Conservation (phyloP, 2,329 filamentous ascomycete species). For the Arthrobotrys pseudoclavata region DNA sequence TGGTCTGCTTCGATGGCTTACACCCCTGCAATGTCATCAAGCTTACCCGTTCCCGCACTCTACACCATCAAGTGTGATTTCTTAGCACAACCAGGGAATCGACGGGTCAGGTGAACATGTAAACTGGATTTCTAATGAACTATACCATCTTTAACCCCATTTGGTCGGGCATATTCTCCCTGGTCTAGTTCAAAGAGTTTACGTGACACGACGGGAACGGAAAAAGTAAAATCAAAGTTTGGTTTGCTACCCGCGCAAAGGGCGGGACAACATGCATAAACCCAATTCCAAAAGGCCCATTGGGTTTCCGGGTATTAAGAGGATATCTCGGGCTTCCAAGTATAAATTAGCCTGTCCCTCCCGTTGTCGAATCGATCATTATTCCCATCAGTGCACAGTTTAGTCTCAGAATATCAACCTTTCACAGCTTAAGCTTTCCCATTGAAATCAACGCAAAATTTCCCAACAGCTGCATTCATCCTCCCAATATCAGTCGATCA, state of each 20-base stretch:
- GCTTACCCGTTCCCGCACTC: neutral
- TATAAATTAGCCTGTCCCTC: constrained; percentile 15
- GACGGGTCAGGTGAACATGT: neutral
- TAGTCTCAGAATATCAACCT: neutral
- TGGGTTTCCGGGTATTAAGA: neutral
- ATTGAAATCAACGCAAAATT: constrained; percentile 23
- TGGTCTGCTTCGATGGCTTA: neutral
- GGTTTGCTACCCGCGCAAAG: neutral
- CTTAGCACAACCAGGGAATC: neutral
- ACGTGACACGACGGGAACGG: neutral
- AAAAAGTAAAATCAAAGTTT: neutral
- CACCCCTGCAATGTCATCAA: constrained; percentile 1
- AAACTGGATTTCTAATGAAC: constrained; percentile 14
- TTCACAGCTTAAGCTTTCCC: neutral
- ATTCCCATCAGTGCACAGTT: constrained; percentile 7
- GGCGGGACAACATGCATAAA: neutral
- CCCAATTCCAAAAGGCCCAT: constrained; percentile 7
- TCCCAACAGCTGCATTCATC: neutral
- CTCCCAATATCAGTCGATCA: too few species aligned
- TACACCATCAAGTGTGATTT: neutral
- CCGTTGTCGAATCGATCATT: neutral
- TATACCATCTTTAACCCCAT: neutral
- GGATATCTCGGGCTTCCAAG: neutral
- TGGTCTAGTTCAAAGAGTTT: neutral
- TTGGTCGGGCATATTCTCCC: too few species aligned